These are phyloP conservation scores for Umbelopsis ramanniana DNA, from an alignment of 192 early-diverging fungal genomes.

Conservation along the genomic window DNA sequence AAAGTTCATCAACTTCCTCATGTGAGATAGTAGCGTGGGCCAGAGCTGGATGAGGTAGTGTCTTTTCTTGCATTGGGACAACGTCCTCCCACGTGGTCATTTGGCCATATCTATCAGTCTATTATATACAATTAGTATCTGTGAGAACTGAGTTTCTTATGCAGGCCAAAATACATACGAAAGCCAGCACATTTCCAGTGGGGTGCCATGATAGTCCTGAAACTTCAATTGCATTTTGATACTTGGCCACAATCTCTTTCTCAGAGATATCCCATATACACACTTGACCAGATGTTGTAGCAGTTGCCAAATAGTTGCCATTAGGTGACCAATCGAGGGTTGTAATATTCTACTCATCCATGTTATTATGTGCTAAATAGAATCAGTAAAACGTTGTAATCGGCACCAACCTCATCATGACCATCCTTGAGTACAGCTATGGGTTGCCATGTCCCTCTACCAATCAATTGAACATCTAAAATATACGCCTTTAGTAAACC, in stretches of 20 bases:
- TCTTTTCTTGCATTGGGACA: conserved; percentile 48
- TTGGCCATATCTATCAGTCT: conserved; percentile 58
- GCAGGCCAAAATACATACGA: conserved; percentile 45
- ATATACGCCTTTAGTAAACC: not conserved
- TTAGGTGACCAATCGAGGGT: conserved; percentile 67
- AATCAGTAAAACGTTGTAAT: not conserved
- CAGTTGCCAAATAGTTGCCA: conserved; percentile 63
- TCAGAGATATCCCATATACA: conserved; percentile 70
- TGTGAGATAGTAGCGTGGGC: conserved; percentile 7
- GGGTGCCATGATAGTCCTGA: conserved; percentile 73
- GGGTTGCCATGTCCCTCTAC: conserved; percentile 1
- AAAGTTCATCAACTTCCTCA: conserved; percentile 32
- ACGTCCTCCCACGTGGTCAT: conserved; percentile 64
- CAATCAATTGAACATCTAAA: conserved; percentile 20
- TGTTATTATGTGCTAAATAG: no score
- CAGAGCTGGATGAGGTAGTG: conserved; percentile 27
- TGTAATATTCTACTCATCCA: conserved; percentile 38
- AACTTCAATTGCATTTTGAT: conserved; percentile 42
- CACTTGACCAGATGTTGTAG: conserved; percentile 47
- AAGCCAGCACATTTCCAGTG: conserved; percentile 61
- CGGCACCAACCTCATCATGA: conserved; percentile 31
- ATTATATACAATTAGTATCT: not conserved
- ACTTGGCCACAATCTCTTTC: conserved; percentile 47
- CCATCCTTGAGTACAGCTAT: conserved; percentile 22
- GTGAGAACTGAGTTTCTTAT: not conserved